Evolutionary conservation across 306 rosid species (phyloP).

Genomic region (Comarum palustre): DNA sequence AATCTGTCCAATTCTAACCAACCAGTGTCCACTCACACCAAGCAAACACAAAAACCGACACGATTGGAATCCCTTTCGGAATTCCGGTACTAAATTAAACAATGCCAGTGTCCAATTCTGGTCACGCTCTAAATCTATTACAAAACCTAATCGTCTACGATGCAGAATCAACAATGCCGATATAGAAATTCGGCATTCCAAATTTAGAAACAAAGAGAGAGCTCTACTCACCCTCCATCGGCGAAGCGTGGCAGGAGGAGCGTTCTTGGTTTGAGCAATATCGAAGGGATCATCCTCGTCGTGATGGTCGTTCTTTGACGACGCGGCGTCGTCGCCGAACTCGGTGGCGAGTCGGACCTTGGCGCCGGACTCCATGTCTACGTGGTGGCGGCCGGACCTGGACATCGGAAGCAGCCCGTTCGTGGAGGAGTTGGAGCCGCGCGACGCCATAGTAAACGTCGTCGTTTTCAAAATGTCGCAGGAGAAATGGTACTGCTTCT

Average conservation of each 20-base stretch:
- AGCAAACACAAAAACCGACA: neutral
- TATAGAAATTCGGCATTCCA: neutral
- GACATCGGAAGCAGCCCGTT: slow-evolving; percentile 42
- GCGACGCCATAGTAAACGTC: slow-evolving; percentile 41
- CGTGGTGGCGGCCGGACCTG: slow-evolving; percentile 17
- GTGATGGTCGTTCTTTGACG: neutral
- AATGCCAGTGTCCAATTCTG: neutral
- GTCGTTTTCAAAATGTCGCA: slow-evolving; percentile 21
- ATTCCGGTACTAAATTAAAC: neutral
- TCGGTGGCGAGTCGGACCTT: neutral
- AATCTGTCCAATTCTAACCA: neutral
- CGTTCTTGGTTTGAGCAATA: slow-evolving; percentile 69
- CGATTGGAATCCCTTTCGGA: neutral
- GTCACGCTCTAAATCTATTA: neutral
- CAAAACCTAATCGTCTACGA: neutral
- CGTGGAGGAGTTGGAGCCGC: slow-evolving; percentile 51
- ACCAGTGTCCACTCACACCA: neutral
- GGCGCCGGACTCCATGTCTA: slow-evolving; percentile 31
- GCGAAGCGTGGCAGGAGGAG: slow-evolving; percentile 54
- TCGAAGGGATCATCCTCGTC: slow-evolving; percentile 61
- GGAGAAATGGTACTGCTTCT: slow-evolving; percentile 24
- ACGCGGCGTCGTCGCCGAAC: neutral
- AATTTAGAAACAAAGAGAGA: neutral
- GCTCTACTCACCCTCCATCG: slow-evolving; percentile 64
- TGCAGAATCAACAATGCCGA: neutral